phyloP scores from a whole-genome alignment of 495 filamentous ascomycete species.

The Elasticomyces elasticus region DNA sequence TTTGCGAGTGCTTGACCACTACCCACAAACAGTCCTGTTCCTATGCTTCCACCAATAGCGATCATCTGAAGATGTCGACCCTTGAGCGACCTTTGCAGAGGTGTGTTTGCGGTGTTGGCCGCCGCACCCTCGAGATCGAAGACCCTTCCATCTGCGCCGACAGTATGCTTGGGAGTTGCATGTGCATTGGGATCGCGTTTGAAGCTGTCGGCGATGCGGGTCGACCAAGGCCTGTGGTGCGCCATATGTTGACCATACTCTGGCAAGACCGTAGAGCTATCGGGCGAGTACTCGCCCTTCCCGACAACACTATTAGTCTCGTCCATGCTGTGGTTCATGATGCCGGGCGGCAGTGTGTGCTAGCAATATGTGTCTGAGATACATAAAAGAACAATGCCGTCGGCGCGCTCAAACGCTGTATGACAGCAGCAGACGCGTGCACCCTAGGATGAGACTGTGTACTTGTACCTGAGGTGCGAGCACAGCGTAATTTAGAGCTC shows the following conservation, averaged over 20 bases:
- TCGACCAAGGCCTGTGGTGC: constrained; percentile 24
- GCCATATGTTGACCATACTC: constrained; percentile 15
- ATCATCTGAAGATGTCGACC: constrained; percentile 92
- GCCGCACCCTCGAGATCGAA: constrained; percentile 71
- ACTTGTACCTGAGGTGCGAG: background rate
- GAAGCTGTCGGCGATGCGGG: constrained; percentile 66
- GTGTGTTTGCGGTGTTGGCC: constrained; percentile 62
- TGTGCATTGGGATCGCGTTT: constrained; percentile 61
- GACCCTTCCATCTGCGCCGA: constrained; percentile 49
- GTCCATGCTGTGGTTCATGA: background rate
- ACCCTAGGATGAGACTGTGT: background rate
- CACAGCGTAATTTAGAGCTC: background rate
- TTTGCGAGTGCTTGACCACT: constrained; percentile 25
- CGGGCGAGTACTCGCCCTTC: constrained; percentile 7
- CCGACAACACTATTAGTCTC: background rate
- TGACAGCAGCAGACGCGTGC: background rate
- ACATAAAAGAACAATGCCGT: background rate
- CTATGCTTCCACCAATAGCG: constrained; percentile 90
- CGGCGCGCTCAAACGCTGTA: background rate
- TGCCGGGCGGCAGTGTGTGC: background rate
- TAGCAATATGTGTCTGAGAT: background rate
- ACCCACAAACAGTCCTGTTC: constrained; percentile 36
- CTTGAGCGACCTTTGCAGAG: constrained; percentile 66
- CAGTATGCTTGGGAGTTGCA: constrained; percentile 44
- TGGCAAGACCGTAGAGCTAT: constrained; percentile 2